These are phyloP conservation scores for Sclerotinia sclerotiorum DNA, from an alignment of 2,329 filamentous ascomycete genomes.

Conservation along the genomic window DNA sequence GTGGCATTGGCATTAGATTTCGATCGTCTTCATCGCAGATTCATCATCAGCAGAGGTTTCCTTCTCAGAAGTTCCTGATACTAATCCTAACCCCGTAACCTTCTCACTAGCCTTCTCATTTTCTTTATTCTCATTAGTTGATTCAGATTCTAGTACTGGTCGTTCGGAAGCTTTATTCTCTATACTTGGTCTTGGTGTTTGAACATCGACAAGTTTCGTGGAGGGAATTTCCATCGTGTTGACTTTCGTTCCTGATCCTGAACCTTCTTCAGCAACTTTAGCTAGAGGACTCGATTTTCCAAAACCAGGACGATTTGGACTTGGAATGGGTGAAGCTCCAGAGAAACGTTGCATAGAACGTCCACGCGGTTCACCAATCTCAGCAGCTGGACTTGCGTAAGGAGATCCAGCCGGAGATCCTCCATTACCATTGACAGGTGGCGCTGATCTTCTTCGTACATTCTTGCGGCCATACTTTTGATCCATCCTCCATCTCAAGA, in stretches of 20 bases:
- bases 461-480: constrained; percentile 77
- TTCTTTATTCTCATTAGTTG: constrained; percentile 38
- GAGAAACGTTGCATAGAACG: constrained; percentile 70
- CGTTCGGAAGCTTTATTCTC: constrained; percentile 38
- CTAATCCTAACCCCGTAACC: constrained; percentile 27
- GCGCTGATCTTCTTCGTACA: constrained; percentile 54
- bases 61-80: constrained; percentile 34
- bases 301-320: constrained; percentile 64
- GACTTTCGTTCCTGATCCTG: constrained; percentile 33
- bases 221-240: constrained; percentile 32
- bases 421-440: constrained; percentile 35
- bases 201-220: constrained; percentile 41
- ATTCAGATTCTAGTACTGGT: constrained; percentile 34
- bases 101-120: constrained; percentile 32
- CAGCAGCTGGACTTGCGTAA: constrained; percentile 65
- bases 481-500: constrained; percentile 90
- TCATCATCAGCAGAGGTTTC: constrained; percentile 40
- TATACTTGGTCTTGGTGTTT: constrained; percentile 39
- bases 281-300: constrained; percentile 72
- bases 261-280: constrained; percentile 68
- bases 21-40: constrained; percentile 42
- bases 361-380: constrained; percentile 62
- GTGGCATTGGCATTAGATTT: constrained; percentile 36
- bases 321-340: constrained; percentile 61
- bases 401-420: constrained; percentile 54